Percentiles rank a stretch among this genome's conserved stretches.
Evolutionary conservation across 169 alveolate genomes (phyloP).

Genomic region (Miamiensis avidus): DNA sequence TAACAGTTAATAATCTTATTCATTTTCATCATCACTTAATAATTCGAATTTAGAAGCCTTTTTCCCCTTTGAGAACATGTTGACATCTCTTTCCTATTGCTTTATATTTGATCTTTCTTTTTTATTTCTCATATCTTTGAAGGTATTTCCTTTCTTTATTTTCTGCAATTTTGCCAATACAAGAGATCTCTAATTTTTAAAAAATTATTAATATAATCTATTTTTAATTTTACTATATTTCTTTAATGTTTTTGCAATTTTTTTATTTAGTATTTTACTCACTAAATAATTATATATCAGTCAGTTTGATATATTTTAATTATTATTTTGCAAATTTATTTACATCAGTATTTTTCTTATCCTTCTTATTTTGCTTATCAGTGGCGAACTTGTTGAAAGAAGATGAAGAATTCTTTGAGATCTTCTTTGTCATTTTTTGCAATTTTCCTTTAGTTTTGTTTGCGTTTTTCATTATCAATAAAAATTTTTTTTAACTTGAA

Average conservation of each 20-base stretch:
- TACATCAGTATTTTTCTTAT: neutral
- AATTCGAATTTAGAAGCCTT: neutral
- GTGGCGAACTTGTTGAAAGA: neutral
- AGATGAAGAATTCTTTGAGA: too few relatives aligned
- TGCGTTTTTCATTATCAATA: neutral
- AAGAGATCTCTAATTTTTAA: neutral
- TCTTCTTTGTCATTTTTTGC: neutral
- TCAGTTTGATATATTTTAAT: too few relatives aligned
- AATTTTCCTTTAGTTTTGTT: neutral
- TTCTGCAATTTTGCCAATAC: neutral
- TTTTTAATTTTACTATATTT: too few relatives aligned
- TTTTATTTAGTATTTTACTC: too few relatives aligned
- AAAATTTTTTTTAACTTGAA: too few relatives aligned
- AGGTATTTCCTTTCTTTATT: neutral
- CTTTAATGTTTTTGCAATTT: too few relatives aligned
- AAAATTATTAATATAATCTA: too few relatives aligned
- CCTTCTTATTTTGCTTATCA: neutral
- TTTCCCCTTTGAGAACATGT: neutral
- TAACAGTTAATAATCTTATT: conserved; percentile 4
- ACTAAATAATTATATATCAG: neutral
- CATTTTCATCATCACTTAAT: conserved; percentile 3
- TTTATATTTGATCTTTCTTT: neutral
- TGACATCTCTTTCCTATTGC: neutral
- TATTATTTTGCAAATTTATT: neutral
- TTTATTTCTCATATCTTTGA: neutral